A percentile compares a stretch with the other conserved stretches of the same genome.
Evolutionary conservation across 805 yeast species (phyloP).

Genomic region (Cyberlindnera maclurae): DNA sequence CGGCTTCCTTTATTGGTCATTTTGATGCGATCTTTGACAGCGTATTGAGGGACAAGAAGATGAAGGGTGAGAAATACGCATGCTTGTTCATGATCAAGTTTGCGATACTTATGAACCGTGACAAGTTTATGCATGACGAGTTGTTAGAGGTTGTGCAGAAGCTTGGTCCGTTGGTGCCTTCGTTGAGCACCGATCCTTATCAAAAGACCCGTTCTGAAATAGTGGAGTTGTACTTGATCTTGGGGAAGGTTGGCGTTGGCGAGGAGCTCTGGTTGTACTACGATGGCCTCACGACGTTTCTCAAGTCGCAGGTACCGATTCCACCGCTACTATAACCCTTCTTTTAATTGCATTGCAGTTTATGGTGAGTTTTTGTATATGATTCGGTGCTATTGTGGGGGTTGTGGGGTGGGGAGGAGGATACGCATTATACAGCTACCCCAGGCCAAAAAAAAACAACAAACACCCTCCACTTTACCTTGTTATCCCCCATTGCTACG

Average conservation of each 20-base stretch:
- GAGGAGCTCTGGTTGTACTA: conserved; percentile 6
- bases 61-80: conserved; percentile 19
- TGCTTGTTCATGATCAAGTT: conserved; percentile 21
- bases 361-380: too few species aligned
- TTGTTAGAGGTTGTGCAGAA: conserved; percentile 2
- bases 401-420: too few species aligned
- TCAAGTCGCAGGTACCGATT: conserved; percentile 7
- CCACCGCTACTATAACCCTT: conserved; percentile 1
- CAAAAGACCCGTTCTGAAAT: conserved; percentile 18
- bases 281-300: conserved; percentile 8
- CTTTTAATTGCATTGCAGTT: too few species aligned
- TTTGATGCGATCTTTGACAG: conserved; percentile 15
- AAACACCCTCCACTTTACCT: too few species aligned
- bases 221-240: conserved; percentile 15
- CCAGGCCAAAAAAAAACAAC: too few species aligned
- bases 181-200: conserved; percentile 14
- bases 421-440: too few species aligned
- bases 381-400: too few species aligned
- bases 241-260: conserved; percentile 2
- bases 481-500: too few species aligned
- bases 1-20: conserved; percentile 11
- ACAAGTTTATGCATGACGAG: conserved; percentile 4
- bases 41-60: conserved; percentile 11
- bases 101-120: conserved; percentile 12
- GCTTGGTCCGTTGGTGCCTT: conserved; percentile 5